phyloP scores from a whole-genome alignment of 2,329 filamentous ascomycete species.

The Esteya vermicola region DNA sequence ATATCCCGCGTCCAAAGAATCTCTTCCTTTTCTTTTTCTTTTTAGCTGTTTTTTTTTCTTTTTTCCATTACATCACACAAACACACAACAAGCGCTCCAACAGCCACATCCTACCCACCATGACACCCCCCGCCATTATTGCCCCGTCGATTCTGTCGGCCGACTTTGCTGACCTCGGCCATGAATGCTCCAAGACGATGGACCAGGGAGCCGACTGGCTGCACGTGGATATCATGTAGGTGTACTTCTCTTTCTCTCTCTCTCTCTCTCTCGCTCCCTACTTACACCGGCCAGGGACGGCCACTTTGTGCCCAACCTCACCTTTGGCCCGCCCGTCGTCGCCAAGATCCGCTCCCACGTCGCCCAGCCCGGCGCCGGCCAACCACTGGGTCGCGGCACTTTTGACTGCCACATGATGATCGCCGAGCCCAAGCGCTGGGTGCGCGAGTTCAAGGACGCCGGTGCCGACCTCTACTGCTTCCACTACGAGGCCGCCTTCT shows the following conservation, averaged over 20 bases:
- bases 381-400: conserved; percentile 65
- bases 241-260: background rate
- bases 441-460: conserved; percentile 83
- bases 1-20: too few species aligned
- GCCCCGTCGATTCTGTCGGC: conserved; percentile 96
- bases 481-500: conserved; percentile 94
- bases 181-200: conserved; percentile 78
- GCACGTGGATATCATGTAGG: conserved; percentile 78
- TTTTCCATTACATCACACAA: too few species aligned
- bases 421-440: conserved; percentile 97
- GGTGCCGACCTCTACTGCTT: conserved; percentile 99
- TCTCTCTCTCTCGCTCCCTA: background rate
- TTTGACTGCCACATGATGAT: conserved; percentile 99
- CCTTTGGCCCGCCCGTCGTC: conserved; percentile 88
- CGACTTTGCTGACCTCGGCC: conserved; percentile 81
- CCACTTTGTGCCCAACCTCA: conserved; percentile 97
- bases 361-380: conserved; percentile 34
- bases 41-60: too few species aligned
- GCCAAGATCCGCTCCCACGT: conserved; percentile 86
- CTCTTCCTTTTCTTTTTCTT: too few species aligned
- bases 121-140: conserved; percentile 87
- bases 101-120: conserved; percentile 25
- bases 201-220: conserved; percentile 80
- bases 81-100: too few species aligned
- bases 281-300: conserved; percentile 59